These are phyloP conservation scores for Cladosporium colombiae DNA, from an alignment of 2,329 filamentous ascomycete genomes.

Conservation along the genomic window DNA sequence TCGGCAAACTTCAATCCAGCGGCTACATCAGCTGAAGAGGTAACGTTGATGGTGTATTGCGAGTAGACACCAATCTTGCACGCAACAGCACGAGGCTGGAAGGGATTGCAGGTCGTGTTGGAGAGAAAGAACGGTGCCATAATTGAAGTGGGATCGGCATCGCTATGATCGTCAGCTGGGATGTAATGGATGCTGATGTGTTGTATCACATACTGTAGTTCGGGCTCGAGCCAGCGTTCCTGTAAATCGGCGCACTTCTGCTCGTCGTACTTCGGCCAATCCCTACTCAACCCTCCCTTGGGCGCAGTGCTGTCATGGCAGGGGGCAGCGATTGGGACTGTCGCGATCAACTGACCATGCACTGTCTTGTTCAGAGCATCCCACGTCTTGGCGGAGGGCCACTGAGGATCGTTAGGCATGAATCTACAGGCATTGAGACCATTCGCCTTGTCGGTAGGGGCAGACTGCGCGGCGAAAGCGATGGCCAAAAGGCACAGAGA, in stretches of 20 bases:
- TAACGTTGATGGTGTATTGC: constrained; percentile 33
- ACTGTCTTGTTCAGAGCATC: constrained; percentile 54
- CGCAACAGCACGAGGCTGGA: constrained; percentile 34
- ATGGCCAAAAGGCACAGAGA: constrained; percentile 34
- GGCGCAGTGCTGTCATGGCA: constrained; percentile 49
- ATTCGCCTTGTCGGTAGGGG: constrained; percentile 37
- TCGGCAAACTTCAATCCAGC: constrained; percentile 44
- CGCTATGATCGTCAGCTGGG: constrained; percentile 26
- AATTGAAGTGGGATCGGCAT: constrained; percentile 39
- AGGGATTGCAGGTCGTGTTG: constrained; percentile 47
- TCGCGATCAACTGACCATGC: constrained; percentile 53
- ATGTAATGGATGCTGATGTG: constrained; percentile 36
- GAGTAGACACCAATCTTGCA: constrained; percentile 51
- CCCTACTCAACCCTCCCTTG: not conserved
- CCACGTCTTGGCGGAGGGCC: constrained; percentile 55
- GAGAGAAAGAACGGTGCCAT: constrained; percentile 42
- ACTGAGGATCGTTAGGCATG: constrained; percentile 45
- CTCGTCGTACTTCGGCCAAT: constrained; percentile 5
- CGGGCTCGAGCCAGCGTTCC: constrained; percentile 10
- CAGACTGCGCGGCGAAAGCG: not conserved
- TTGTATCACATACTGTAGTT: constrained; percentile 5
- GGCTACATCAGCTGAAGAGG: constrained; percentile 28
- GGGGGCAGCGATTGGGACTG: constrained; percentile 53
- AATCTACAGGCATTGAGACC: constrained; percentile 43
- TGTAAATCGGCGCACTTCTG: constrained; percentile 5